These are phyloP conservation scores for Chalaropsis thielavioides DNA, from an alignment of 2,329 filamentous ascomycete species.

Conservation along the genomic window DNA sequence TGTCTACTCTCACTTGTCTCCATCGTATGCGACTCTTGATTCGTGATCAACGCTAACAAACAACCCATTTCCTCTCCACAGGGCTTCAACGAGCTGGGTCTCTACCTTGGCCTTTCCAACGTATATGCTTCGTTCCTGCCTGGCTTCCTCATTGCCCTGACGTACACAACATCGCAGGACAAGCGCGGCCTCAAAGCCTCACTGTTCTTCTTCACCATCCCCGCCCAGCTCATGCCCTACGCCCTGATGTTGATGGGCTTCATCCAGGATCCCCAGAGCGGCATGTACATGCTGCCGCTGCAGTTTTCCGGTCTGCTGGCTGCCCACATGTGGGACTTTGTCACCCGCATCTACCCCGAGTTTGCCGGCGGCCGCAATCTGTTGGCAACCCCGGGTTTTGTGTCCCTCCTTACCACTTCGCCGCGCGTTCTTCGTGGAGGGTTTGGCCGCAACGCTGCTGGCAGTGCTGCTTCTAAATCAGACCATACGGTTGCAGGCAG, in stretches of 20 bases:
- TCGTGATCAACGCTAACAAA: background rate
- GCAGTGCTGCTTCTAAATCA: background rate
- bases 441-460: background rate
- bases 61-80: background rate
- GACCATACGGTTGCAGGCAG: constrained; percentile 4
- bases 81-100: constrained; percentile 15
- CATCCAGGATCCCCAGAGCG: constrained; percentile 39
- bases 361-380: constrained; percentile 73
- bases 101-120: constrained; percentile 13
- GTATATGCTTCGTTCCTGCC: constrained; percentile 33
- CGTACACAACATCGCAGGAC: constrained; percentile 76
- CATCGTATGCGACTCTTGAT: background rate
- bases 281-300: constrained; percentile 44
- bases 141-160: constrained; percentile 63
- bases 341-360: constrained; percentile 74
- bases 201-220: constrained; percentile 74
- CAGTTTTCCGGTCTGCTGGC: constrained; percentile 46
- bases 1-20: background rate
- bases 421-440: constrained; percentile 7
- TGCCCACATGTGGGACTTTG: constrained; percentile 81
- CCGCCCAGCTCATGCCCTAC: constrained; percentile 66
- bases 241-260: constrained; percentile 65
- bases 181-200: constrained; percentile 60
- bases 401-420: constrained; percentile 51
- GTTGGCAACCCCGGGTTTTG: constrained; percentile 56